Percentiles rank a stretch among this genome's conserved stretches.
These are phyloP conservation scores for Setomelanomma holmii DNA, from an alignment of 2,329 filamentous ascomycete genomes.

Conservation along the genomic window DNA sequence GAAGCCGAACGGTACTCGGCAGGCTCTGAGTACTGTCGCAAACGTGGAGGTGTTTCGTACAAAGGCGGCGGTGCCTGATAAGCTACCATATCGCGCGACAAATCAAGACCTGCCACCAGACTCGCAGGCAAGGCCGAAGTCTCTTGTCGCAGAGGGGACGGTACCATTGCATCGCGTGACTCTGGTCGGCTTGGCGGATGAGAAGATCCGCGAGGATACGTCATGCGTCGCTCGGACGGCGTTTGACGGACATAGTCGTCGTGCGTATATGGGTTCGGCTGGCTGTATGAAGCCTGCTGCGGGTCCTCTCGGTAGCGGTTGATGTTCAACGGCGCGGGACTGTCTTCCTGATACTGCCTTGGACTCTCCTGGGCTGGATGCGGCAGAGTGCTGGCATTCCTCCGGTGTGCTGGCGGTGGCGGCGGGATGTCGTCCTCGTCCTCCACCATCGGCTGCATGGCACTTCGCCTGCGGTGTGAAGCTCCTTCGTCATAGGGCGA, in stretches of 20 bases:
- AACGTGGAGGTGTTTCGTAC: slow-evolving; percentile 30
- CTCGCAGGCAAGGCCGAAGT: slow-evolving; percentile 32
- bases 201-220: slow-evolving; percentile 29
- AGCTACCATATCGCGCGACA: slow-evolving; percentile 29
- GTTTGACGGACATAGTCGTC: slow-evolving; percentile 32
- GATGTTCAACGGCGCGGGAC: slow-evolving; percentile 44
- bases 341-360: slow-evolving; percentile 34
- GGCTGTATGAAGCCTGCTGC: slow-evolving; percentile 28
- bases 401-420: slow-evolving; percentile 49
- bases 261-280: slow-evolving; percentile 33
- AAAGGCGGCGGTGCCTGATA: slow-evolving; percentile 31
- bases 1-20: slow-evolving; percentile 42
- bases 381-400: slow-evolving; percentile 38
- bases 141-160: slow-evolving; percentile 42
- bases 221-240: slow-evolving; percentile 42
- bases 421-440: slow-evolving; percentile 63
- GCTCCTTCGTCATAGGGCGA: slow-evolving; percentile 49
- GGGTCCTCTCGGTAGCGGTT: slow-evolving; percentile 37
- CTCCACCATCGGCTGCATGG: slow-evolving; percentile 69
- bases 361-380: slow-evolving; percentile 32
- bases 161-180: slow-evolving; percentile 43
- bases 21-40: slow-evolving; percentile 43
- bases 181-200: slow-evolving; percentile 39
- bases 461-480: slow-evolving; percentile 55
- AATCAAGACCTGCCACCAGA: slow-evolving; percentile 41